Conservation (phyloP, 257 asterid genomes). For the Lycium barbarum region DNA sequence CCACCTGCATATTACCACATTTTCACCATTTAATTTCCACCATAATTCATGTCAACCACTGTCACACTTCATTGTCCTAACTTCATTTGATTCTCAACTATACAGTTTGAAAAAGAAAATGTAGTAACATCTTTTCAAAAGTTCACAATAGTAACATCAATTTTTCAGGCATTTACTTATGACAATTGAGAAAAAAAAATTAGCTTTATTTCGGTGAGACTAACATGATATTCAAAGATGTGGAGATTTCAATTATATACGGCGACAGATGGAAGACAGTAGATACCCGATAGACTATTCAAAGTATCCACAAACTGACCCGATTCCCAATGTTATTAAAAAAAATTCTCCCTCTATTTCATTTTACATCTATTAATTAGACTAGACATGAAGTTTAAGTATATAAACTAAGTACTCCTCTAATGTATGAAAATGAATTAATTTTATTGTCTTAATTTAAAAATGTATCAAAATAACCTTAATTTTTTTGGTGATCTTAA, state of each 20-base stretch:
- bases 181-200: background rate
- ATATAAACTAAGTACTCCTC: background rate
- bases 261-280: background rate
- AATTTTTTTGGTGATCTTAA: no score
- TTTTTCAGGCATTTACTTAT: background rate
- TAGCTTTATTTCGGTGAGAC: background rate
- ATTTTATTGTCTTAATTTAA: no score
- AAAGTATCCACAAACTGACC: no score
- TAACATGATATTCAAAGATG: background rate
- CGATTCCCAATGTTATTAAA: no score
- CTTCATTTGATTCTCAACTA: background rate
- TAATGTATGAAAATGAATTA: no score
- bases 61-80: background rate
- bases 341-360: no score
- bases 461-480: no score
- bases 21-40: background rate
- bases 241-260: background rate
- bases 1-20: conserved; percentile 61
- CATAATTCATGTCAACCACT: background rate
- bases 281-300: no score
- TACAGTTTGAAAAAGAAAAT: background rate
- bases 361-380: no score
- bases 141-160: background rate
- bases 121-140: background rate
- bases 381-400: no score